Evolutionary conservation across 495 filamentous ascomycete genomes (phyloP), one percentile per base, ranked within the genome.

Genomic region (Xylaria curta): DNA sequence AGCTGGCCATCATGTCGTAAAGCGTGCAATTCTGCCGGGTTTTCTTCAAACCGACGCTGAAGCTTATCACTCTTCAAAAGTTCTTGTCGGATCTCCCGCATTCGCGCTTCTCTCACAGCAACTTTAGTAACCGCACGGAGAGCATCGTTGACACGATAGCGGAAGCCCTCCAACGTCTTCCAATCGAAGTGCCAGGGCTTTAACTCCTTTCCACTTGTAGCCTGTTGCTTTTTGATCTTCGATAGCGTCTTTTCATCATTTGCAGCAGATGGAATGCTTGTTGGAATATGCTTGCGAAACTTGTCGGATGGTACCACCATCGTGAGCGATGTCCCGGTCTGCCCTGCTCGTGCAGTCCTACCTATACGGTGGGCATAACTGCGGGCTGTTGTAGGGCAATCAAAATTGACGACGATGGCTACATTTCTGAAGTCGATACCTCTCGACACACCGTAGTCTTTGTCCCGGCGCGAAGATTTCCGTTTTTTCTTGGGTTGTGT

Each of bases 11-110:
- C 97, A 78, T 99, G 96, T 36, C 96, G 87, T 64, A 99, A 85
- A 78, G 96, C 92, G 26, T 90, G 87, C 53, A 98, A 82, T 77
- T 98, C 95, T 9, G 90, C 89, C 0, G 96, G 96, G 79, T 98
- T 98, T 81, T 99, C 96, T 78, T 98, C 96, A 77, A 98, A 98
- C 82, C 97, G 94, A 69, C 96, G 87, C 81, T 95, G 95, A 68
- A 99, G 82, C 78, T 97, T 97, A 79, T 98, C 95, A 75, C 91
- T 94, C 80, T 95, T 94, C 70, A 98, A 83, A 38, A 99, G 85
- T 78, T 98, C 97, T 78, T 94, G 90, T 24, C 92, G 87, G 66
- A 99, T 87, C 79, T 99, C 96, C 49, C 91, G 89, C 2, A 92
- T 91, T 49, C 96, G 88, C 4, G 96, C 97, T 83, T 98, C 96